Evolutionary conservation across 1,284 basidiomycete species (phyloP).

Genomic region (Sanghuangporus baumii): DNA sequence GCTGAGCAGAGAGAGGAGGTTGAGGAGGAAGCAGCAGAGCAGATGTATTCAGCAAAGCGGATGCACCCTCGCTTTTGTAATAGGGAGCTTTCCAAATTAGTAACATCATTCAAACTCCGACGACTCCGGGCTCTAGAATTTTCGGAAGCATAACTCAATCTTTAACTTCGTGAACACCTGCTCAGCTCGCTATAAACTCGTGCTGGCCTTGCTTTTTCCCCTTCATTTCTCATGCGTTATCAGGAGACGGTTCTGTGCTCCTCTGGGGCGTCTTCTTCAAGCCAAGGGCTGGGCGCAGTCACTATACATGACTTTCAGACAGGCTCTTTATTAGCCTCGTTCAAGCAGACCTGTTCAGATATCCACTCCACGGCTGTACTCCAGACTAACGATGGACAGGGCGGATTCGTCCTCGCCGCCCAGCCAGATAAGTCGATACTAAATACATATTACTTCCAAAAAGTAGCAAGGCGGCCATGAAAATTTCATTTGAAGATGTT

Average conservation of each 20-base stretch:
- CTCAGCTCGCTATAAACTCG: constrained; percentile 6
- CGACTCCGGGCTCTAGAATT: constrained; percentile 10
- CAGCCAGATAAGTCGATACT: constrained; percentile 78
- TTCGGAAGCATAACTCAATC: constrained; percentile 7
- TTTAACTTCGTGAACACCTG: background rate
- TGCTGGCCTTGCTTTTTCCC: constrained; percentile 2
- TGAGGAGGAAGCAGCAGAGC: background rate
- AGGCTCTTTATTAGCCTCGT: constrained; percentile 59
- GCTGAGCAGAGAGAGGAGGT: background rate
- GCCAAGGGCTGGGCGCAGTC: constrained; percentile 52
- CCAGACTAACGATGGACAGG: constrained; percentile 59
- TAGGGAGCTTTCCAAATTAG: background rate
- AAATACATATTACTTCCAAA: constrained; percentile 82
- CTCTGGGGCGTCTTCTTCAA: constrained; percentile 42
- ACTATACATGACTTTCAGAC: constrained; percentile 70
- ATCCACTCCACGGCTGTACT: constrained; percentile 54
- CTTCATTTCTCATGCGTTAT: constrained; percentile 41
- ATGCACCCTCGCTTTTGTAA: background rate
- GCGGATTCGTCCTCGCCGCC: constrained; percentile 70
- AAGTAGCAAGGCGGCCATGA: constrained; percentile 37
- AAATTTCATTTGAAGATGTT: background rate
- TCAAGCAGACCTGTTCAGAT: constrained; percentile 66
- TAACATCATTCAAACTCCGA: constrained; percentile 3
- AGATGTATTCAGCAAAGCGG: background rate
- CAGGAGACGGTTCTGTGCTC: constrained; percentile 66